Evolutionary conservation across 805 yeast species (phyloP).

Genomic region (Sugiyamaella chiloensis): DNA sequence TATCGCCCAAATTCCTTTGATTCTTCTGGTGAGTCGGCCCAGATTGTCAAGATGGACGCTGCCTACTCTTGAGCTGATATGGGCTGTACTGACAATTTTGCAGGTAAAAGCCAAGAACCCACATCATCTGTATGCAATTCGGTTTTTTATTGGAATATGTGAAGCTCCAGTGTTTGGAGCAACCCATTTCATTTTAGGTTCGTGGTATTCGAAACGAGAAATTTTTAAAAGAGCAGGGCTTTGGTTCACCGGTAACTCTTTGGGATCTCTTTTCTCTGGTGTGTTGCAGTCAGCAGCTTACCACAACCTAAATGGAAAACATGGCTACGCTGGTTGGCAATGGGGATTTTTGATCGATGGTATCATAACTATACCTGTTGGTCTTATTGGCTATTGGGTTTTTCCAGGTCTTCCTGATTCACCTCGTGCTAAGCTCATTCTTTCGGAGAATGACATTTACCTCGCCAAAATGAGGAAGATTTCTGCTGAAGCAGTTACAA

Average conservation of each 20-base stretch:
- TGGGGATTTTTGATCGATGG: slow-evolving; percentile 22
- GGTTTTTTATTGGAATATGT: slow-evolving; percentile 32
- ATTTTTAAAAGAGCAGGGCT: slow-evolving; percentile 39
- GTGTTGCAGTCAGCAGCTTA: slow-evolving; percentile 43
- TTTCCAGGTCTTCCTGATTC: slow-evolving; percentile 17
- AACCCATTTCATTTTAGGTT: slow-evolving; percentile 29
- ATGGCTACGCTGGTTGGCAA: slow-evolving; percentile 40
- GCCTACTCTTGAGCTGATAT: slow-evolving; percentile 42
- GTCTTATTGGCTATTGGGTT: slow-evolving; percentile 15
- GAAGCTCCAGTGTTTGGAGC: slow-evolving; percentile 33
- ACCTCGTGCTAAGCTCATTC: slow-evolving; percentile 1
- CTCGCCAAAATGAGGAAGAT: slow-evolving; percentile 15
- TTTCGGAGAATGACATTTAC: slow-evolving; percentile 7
- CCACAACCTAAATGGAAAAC: slow-evolving; percentile 37
- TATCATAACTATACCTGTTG: slow-evolving; percentile 19
- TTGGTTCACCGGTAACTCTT: slow-evolving; percentile 36
- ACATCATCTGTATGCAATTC: slow-evolving; percentile 39
- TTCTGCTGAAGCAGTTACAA: slow-evolving; percentile 39
- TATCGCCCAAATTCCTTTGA: slow-evolving; percentile 50
- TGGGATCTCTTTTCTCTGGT: slow-evolving; percentile 43
- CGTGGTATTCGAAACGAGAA: slow-evolving; percentile 39
- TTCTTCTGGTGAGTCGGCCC: slow-evolving; percentile 39
- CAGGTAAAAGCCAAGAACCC: slow-evolving; percentile 42
- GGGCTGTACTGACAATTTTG: slow-evolving; percentile 44
- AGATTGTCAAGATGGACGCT: slow-evolving; percentile 43